A percentile compares a stretch with the other conserved stretches of the same genome.
Conservation (phyloP, 352 stramenopile genomes). For the Phytophthora boehmeriae region DNA sequence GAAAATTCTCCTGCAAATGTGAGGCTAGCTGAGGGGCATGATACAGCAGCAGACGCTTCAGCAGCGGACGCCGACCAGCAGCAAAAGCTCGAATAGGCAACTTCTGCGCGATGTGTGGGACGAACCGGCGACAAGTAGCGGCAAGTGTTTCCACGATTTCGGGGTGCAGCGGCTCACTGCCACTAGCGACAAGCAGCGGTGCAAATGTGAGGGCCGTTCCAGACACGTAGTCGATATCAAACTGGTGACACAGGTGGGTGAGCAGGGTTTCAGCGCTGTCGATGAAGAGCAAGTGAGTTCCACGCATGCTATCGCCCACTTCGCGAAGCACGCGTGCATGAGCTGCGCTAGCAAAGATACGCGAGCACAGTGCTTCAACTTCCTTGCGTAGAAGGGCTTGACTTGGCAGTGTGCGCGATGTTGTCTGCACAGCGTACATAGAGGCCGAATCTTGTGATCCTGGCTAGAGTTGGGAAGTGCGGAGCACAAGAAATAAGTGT, state of each 20-base stretch:
- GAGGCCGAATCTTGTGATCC: conserved; percentile 50
- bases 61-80: conserved; percentile 41
- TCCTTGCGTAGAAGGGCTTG: conserved; percentile 70
- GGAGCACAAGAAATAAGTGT: conserved; percentile 5
- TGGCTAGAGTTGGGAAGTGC: conserved; percentile 14
- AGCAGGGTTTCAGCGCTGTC: conserved; percentile 77
- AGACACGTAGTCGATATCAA: conserved; percentile 57
- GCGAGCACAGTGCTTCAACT: conserved; percentile 62
- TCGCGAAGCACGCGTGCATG: conserved; percentile 46
- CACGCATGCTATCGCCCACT: conserved; percentile 49
- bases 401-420: conserved; percentile 55
- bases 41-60: conserved; percentile 83
- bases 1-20: conserved; percentile 79
- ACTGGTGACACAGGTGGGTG: conserved; percentile 68
- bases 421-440: conserved; percentile 78
- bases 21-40: conserved; percentile 69
- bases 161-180: conserved; percentile 68
- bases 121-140: conserved; percentile 46
- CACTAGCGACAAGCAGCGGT: conserved; percentile 58
- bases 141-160: conserved; percentile 62
- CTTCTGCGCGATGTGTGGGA: conserved; percentile 60
- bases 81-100: conserved; percentile 32
- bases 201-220: conserved; percentile 63
- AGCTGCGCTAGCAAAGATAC: conserved; percentile 64
- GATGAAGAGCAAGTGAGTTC: conserved; percentile 71